Evolutionary conservation across 2,329 filamentous ascomycete genomes (phyloP).

Genomic region (Chaetoscypha palmicola): DNA sequence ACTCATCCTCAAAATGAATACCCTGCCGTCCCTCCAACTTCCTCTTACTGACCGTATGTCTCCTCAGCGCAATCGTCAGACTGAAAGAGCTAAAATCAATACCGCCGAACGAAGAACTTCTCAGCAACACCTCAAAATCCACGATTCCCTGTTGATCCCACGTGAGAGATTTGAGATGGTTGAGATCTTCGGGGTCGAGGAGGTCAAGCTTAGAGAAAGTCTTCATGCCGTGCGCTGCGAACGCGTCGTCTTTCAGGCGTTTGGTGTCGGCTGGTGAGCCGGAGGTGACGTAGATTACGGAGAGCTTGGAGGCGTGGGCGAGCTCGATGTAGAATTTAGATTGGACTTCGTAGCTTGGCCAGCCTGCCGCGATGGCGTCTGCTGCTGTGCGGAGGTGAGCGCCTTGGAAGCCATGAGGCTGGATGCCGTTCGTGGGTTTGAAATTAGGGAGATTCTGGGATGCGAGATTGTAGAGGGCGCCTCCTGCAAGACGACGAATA

Average conservation of each 20-base stretch:
- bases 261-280: slow-evolving; percentile 33
- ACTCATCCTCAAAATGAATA: neutral
- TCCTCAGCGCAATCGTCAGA: slow-evolving; percentile 38
- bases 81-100: slow-evolving; percentile 38
- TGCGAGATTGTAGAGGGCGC: slow-evolving; percentile 28
- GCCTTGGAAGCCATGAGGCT: slow-evolving; percentile 28
- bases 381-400: slow-evolving; percentile 32
- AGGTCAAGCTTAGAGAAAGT: slow-evolving; percentile 36
- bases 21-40: neutral
- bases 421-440: neutral
- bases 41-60: slow-evolving; percentile 18
- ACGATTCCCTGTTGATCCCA: slow-evolving; percentile 41
- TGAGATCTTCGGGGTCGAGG: slow-evolving; percentile 26
- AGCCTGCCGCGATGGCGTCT: slow-evolving; percentile 30
- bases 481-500: slow-evolving; percentile 31
- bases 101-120: slow-evolving; percentile 35
- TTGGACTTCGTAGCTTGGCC: slow-evolving; percentile 32
- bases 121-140: slow-evolving; percentile 41
- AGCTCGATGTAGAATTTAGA: slow-evolving; percentile 30
- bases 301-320: slow-evolving; percentile 23
- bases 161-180: slow-evolving; percentile 30
- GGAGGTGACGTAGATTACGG: slow-evolving; percentile 36
- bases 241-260: slow-evolving; percentile 28
- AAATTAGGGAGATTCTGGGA: slow-evolving; percentile 12
- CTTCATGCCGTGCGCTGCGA: slow-evolving; percentile 30